Evolutionary conservation across 805 yeast genomes (phyloP), one percentile per base, ranked within the genome.

Genomic region (Barnettozyma botsteinii): DNA sequence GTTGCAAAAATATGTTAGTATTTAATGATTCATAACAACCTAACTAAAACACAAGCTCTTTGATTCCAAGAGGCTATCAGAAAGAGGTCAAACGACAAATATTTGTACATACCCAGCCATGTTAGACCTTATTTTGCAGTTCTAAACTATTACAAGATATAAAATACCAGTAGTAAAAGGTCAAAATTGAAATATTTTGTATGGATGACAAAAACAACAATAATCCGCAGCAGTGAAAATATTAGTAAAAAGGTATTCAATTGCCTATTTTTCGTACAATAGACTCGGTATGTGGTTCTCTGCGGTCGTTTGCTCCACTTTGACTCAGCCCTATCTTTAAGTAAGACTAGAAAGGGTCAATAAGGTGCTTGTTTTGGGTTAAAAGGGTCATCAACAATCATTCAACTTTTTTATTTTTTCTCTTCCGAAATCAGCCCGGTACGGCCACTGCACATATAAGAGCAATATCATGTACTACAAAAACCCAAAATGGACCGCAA

Each of bases 1-100:
- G 31, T 4, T n/a, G 7, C 13, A 7, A 10, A 20, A 14, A 12
- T 27, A 6, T 22, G 46, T 51, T 46, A 46, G 50, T 47, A 40
- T 14, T 22, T 7, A 21, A 7, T 21, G 23, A 21, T 9, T 21
- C 23, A 21, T 9, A 21, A 21, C 23, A 21, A n/a, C n/a, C n/a
- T n/a, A n/a, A n/a, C n/a, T n/a, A n/a, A n/a, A n/a, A n/a, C n/a
- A n/a, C n/a, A 8, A 14, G 20, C 18, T 28, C 21, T 7, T 15
- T 28, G 31, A 12, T 10, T 22, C 24, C 9, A 22, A 10, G 31
- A 28, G 3, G n/a, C 31, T 13, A 17, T 17, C 32, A 19, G n/a
- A 18, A 20, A 20, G 18, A 28, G 19, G 10, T 13, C 17, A 18
- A 15, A 19, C 6, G 23, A 21, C 23, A 21, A 32, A 31, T 8